Evolutionary conservation across 805 yeast genomes (phyloP).

Genomic region (Candida ascalaphidarum): DNA sequence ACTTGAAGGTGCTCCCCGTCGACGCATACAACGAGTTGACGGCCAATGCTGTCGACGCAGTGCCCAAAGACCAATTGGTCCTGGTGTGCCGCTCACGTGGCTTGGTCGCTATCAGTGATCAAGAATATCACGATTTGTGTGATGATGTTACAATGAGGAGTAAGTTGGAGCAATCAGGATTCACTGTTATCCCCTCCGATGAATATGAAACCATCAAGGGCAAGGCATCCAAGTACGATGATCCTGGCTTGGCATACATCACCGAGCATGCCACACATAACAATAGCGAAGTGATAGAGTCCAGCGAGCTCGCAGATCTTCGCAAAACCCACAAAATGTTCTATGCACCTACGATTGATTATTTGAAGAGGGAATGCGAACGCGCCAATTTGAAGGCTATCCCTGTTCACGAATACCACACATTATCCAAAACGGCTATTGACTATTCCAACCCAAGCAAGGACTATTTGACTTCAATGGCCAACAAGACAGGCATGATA

Average conservation of each 20-base stretch:
- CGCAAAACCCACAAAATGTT: conserved; percentile 11
- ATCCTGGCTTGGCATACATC: conserved; percentile 15
- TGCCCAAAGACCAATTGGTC: conserved; percentile 18
- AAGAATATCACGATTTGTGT: conserved; percentile 18
- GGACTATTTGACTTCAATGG: conserved; percentile 23
- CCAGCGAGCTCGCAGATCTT: conserved; percentile 19
- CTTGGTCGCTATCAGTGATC: conserved; percentile 14
- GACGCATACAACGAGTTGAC: conserved; percentile 23
- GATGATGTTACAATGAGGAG: conserved; percentile 27
- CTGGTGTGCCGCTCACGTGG: too few species aligned
- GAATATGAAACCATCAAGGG: conserved; percentile 11
- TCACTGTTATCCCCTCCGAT: conserved; percentile 20
- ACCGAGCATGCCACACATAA: neutral
- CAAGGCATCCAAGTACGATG: conserved; percentile 5
- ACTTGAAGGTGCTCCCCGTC: conserved; percentile 20
- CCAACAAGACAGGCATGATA: conserved; percentile 25
- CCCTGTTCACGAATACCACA: conserved; percentile 8
- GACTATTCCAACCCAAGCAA: conserved; percentile 26
- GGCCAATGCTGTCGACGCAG: conserved; percentile 12
- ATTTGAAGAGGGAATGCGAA: too few species aligned
- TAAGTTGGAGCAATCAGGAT: conserved; percentile 19
- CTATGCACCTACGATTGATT: too few species aligned
- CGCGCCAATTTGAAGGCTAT: conserved; percentile 10
- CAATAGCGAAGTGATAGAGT: conserved; percentile 3
- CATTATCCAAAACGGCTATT: conserved; percentile 9